These are phyloP conservation scores for Secale cereale DNA, from an alignment of 176 grass and related monocot genomes.

Conservation along the genomic window DNA sequence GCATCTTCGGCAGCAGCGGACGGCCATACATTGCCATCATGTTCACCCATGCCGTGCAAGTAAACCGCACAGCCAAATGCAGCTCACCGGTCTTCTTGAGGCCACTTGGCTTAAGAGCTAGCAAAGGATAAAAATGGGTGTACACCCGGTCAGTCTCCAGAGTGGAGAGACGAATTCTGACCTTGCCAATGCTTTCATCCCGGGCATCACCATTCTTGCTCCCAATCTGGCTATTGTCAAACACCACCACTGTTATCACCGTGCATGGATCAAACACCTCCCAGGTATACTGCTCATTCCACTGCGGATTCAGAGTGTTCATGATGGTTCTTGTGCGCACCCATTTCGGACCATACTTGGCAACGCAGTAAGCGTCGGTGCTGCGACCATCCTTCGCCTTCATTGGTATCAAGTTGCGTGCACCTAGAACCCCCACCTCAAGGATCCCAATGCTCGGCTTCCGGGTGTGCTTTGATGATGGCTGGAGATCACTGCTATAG, in stretches of 20 bases:
- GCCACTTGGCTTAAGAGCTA: slow-evolving; percentile 64
- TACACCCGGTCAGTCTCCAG: slow-evolving; percentile 86
- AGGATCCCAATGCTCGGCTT: slow-evolving; percentile 87
- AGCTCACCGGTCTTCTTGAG: slow-evolving; percentile 93
- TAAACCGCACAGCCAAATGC: slow-evolving; percentile 85
- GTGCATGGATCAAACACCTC: slow-evolving; percentile 97
- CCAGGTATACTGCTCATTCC: slow-evolving; percentile 98
- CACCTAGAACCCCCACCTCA: slow-evolving; percentile 78
- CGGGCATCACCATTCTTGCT: slow-evolving; percentile 49
- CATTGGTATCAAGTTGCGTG: slow-evolving; percentile 75
- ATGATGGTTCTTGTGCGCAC: slow-evolving; percentile 86
- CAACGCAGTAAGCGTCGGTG: slow-evolving; percentile 90
- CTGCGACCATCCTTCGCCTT: slow-evolving; percentile 67
- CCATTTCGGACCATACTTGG: slow-evolving; percentile 90
- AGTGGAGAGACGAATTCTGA: slow-evolving; percentile 81
- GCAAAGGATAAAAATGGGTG: slow-evolving; percentile 87
- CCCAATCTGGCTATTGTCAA: slow-evolving; percentile 73
- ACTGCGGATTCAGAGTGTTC: slow-evolving; percentile 67
- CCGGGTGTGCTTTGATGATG: slow-evolving; percentile 52
- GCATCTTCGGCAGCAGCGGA: slow-evolving; percentile 90
- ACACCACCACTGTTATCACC: slow-evolving; percentile 77
- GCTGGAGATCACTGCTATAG: slow-evolving; percentile 95
- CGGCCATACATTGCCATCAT: slow-evolving; percentile 79
- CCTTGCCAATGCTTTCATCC: slow-evolving; percentile 89
- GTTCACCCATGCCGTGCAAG: slow-evolving; percentile 91